Conservation (phyloP, 2,329 filamentous ascomycete genomes). For the Penicillium sp. region DNA sequence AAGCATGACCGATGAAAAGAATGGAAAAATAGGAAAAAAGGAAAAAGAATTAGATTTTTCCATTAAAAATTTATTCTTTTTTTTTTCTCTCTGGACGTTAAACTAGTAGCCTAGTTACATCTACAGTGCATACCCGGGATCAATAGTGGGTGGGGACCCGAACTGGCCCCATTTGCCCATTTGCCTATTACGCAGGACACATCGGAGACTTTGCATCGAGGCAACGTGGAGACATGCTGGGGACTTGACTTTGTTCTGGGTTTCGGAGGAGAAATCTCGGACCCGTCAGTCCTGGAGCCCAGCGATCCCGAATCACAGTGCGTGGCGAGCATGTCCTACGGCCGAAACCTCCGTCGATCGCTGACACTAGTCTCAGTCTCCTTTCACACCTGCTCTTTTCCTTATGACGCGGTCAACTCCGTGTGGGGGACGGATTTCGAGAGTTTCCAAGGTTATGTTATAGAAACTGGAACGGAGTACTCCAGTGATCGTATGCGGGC, state of each 20-base stretch:
- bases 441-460: neutral
- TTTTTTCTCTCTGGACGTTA: neutral
- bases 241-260: constrained; percentile 10
- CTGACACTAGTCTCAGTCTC: constrained; percentile 1
- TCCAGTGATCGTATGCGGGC: neutral
- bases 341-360: constrained; percentile 14
- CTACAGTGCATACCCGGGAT: neutral
- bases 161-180: neutral
- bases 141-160: constrained; percentile 3
- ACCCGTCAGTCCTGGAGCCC: constrained; percentile 11
- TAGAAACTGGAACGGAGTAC: neutral
- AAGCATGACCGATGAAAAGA: neutral
- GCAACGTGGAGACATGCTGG: constrained; percentile 4
- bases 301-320: constrained; percentile 22
- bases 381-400: neutral
- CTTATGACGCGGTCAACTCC: constrained; percentile 8
- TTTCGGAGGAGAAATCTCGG: constrained; percentile 28
- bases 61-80: neutral
- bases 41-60: neutral
- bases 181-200: constrained; percentile 2
- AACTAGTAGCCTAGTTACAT: constrained; percentile 1
- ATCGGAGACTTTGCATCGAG: neutral
- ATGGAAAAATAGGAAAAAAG: neutral
- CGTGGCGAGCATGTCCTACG: neutral
- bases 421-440: neutral